Base-by-base conservation (phyloP, 2,329 filamentous ascomycete genomes). In the Xylaria sp. region DNA sequence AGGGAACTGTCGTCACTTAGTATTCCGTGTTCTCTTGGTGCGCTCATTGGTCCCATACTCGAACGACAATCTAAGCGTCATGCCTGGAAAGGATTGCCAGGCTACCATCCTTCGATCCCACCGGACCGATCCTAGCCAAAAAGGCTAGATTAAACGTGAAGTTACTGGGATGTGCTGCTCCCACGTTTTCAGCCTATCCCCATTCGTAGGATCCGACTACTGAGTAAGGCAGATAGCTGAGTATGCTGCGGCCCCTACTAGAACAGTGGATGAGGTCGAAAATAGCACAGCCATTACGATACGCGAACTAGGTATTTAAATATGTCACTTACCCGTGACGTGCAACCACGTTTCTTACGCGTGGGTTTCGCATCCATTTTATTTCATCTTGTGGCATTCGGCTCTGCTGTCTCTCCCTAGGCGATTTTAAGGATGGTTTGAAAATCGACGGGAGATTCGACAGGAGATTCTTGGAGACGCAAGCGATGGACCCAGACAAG, bases 401-500 rank as follows among this genome's bases (percentile, higher is more conserved):
- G 28, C n/a, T 49, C 23, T 23, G 19, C 38, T 21, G 6, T 35
- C 7, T n/a, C 46, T 17, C 33, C 11, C 14, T 17, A 14, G n/a
- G 23, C 23, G n/a, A 37, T 15, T 50, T 6, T 17, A 15, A 60
- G 17, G 3, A 42, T 47, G 43, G 15, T 45, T 33, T 28, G 19
- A 43, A n/a, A 23, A 31, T 38, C 14, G 4, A 19, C 31, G n/a
- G n/a, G n/a, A n/a, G n/a, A n/a, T n/a, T n/a, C n/a, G n/a, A n/a
- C n/a, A n/a, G n/a, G n/a, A 35, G 11, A 14, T 17, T 12, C 6
- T 8, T 62, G 31, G 57, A 53, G 42, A 51, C 67, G 25, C 40
- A 64, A 54, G 47, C 56, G 14, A 45, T 55, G 28, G 45, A 63
- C 28, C 59, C 56, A 35, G 52, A 70, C 35, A 61, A 40, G 2